Evolutionary conservation across 768 basidiomycete species (phyloP).

Genomic region (Lepiota brunneoincarnata): DNA sequence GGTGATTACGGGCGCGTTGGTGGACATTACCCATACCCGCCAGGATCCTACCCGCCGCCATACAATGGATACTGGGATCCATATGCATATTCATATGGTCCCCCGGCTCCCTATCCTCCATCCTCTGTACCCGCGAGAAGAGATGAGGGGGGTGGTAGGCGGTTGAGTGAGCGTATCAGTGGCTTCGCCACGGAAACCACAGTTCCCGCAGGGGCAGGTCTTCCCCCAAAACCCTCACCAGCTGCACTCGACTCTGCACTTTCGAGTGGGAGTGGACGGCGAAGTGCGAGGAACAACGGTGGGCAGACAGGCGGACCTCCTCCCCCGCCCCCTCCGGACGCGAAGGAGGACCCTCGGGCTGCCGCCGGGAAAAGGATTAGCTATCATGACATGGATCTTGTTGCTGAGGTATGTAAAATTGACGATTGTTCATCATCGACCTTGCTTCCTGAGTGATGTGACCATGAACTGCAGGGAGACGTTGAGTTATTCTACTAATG

Average conservation of each 20-base stretch:
- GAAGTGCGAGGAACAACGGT: slow-evolving; percentile 32
- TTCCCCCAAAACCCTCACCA: slow-evolving; percentile 75
- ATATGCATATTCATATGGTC: slow-evolving; percentile 32
- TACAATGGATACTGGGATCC: slow-evolving; percentile 42
- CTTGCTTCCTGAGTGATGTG: slow-evolving; percentile 11
- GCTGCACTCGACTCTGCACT: slow-evolving; percentile 51
- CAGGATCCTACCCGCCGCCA: slow-evolving; percentile 44
- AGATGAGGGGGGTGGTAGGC: slow-evolving; percentile 54
- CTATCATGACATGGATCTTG: slow-evolving; percentile 95
- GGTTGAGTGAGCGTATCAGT: slow-evolving; percentile 78
- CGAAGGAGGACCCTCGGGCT: slow-evolving; percentile 90
- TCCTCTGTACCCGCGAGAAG: slow-evolving; percentile 43
- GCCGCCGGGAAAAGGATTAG: slow-evolving; percentile 86
- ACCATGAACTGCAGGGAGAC: slow-evolving; percentile 43
- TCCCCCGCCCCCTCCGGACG: slow-evolving; percentile 83
- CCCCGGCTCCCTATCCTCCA: slow-evolving; percentile 33
- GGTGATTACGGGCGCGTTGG: slow-evolving; percentile 33
- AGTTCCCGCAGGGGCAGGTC: slow-evolving; percentile 64
- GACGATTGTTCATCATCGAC: slow-evolving; percentile 10
- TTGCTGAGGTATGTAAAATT: slow-evolving; percentile 60
- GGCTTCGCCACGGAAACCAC: slow-evolving; percentile 59
- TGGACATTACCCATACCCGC: slow-evolving; percentile 23
- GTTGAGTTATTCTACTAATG: slow-evolving; percentile 54
- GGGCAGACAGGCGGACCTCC: slow-evolving; percentile 47
- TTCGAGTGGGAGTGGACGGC: slow-evolving; percentile 46